phyloP scores from a whole-genome alignment of 352 stramenopile species.

The Phytophthora agathidicida region DNA sequence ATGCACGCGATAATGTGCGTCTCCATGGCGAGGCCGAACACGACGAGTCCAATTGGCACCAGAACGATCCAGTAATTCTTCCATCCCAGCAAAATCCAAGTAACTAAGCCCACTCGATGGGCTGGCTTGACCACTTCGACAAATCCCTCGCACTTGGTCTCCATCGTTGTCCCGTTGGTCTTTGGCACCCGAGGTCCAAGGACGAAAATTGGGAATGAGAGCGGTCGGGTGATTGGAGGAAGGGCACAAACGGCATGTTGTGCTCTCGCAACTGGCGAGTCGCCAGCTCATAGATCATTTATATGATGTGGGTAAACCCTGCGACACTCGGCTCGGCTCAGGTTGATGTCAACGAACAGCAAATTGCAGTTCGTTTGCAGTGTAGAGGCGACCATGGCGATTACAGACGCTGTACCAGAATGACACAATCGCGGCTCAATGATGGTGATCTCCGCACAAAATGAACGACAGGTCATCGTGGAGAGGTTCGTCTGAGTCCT shows the following conservation, averaged over 20 bases:
- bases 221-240: background rate
- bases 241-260: background rate
- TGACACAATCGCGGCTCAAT: too few species aligned
- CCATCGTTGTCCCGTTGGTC: background rate
- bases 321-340: too few species aligned
- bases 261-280: background rate
- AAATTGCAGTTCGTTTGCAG: too few species aligned
- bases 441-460: too few species aligned
- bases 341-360: too few species aligned
- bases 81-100: background rate
- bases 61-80: slow-evolving; percentile 9
- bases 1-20: slow-evolving; percentile 1
- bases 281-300: too few species aligned
- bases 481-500: too few species aligned
- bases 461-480: too few species aligned
- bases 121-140: background rate
- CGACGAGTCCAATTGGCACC: slow-evolving; percentile 7
- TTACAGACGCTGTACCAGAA: too few species aligned
- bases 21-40: slow-evolving; percentile 15
- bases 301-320: too few species aligned
- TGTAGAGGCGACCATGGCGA: too few species aligned
- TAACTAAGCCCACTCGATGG: background rate
- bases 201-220: background rate
- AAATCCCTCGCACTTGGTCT: background rate
- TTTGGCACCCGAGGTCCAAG: too few species aligned